Evolutionary conservation across 306 rosid species (phyloP).

Genomic region (Oemleria cerasiformis): DNA sequence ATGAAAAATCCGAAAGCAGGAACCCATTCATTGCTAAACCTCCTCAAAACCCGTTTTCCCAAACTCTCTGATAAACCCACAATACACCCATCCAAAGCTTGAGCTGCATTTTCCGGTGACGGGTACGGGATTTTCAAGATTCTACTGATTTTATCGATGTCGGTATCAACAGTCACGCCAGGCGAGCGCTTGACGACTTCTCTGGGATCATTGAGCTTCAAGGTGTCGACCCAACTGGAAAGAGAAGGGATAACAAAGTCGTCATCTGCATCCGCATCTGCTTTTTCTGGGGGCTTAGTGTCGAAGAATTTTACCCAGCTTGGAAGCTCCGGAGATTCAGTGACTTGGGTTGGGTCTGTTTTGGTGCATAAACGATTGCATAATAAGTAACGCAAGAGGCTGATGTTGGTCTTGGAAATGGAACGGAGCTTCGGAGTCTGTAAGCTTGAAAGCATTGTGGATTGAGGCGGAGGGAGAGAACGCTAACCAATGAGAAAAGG

Average conservation of each 20-base stretch:
- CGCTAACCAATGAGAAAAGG: background rate
- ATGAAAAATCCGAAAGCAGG: slow-evolving; percentile 62
- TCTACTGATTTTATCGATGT: slow-evolving; percentile 39
- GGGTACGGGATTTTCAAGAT: slow-evolving; percentile 46
- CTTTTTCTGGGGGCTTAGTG: slow-evolving; percentile 19
- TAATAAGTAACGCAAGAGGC: slow-evolving; percentile 10
- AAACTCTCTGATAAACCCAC: slow-evolving; percentile 36
- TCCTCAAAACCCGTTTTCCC: slow-evolving; percentile 56
- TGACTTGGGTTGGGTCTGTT: slow-evolving; percentile 18
- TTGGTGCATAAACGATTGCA: slow-evolving; percentile 43
- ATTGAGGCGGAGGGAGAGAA: background rate
- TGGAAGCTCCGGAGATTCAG: slow-evolving; percentile 66
- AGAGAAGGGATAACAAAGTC: slow-evolving; percentile 81
- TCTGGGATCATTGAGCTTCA: slow-evolving; percentile 21
- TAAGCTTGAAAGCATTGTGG: slow-evolving; percentile 44
- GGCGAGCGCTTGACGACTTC: slow-evolving; percentile 14
- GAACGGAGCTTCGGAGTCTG: slow-evolving; percentile 25
- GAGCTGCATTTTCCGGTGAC: slow-evolving; percentile 42
- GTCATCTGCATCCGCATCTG: slow-evolving; percentile 31
- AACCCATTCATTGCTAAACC: slow-evolving; percentile 62
- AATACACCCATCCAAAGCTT: slow-evolving; percentile 36
- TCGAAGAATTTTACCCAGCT: slow-evolving; percentile 57
- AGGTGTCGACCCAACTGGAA: slow-evolving; percentile 62
- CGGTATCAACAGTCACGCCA: slow-evolving; percentile 12
- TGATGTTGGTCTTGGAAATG: slow-evolving; percentile 18